Percentiles rank a stretch among this genome's conserved stretches.
Evolutionary conservation across 805 yeast species (phyloP).

Genomic region (Zygoascus bituminiphila): DNA sequence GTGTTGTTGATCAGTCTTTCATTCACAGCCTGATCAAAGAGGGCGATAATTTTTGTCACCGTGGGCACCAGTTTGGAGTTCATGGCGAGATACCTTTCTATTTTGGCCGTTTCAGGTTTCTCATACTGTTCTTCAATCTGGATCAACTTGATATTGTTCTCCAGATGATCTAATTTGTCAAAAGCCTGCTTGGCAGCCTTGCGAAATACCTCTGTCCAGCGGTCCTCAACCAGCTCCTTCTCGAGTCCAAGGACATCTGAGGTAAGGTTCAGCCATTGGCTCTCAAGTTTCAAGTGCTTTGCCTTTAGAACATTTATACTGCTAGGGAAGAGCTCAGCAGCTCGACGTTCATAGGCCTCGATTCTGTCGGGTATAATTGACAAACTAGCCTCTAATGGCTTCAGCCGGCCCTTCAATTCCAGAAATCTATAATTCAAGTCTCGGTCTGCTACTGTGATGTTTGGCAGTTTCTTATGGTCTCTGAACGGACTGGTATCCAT

Average conservation of each 20-base stretch:
- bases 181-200: constrained; percentile 12
- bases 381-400: constrained; percentile 19
- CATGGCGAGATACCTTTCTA: constrained; percentile 12
- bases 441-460: constrained; percentile 13
- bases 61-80: constrained; percentile 13
- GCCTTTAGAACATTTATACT: constrained; percentile 13
- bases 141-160: constrained; percentile 10
- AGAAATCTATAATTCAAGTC: constrained; percentile 12
- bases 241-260: constrained; percentile 13
- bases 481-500: constrained; percentile 14
- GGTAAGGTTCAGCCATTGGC: constrained; percentile 10
- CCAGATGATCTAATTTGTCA: constrained; percentile 12
- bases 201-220: constrained; percentile 18
- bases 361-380: constrained; percentile 19
- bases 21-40: constrained; percentile 16
- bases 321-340: constrained; percentile 15
- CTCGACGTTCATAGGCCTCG: constrained; percentile 15
- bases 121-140: constrained; percentile 2
- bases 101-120: neutral
- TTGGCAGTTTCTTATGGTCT: constrained; percentile 14
- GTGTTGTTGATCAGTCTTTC: constrained; percentile 11
- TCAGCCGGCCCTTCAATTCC: constrained; percentile 13
- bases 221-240: constrained; percentile 16
- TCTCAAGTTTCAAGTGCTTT: constrained; percentile 15
- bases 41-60: constrained; percentile 10